Conservation (phyloP, 148 eudicot species). For the Rhododendron kiyosumense region DNA sequence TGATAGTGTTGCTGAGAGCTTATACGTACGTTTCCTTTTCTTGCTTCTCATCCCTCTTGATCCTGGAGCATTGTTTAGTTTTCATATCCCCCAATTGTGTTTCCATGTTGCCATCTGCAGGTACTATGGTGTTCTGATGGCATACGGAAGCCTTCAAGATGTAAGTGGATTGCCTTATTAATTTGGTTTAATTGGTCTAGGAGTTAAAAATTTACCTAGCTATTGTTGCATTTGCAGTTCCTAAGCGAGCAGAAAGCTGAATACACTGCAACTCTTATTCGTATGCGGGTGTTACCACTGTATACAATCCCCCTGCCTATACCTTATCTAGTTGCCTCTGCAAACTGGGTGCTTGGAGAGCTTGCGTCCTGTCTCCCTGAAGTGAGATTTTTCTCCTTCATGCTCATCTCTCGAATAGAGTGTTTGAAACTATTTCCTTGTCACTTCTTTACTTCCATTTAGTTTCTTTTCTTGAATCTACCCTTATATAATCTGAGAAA, state of each 20-base stretch:
- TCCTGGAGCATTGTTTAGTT: neutral
- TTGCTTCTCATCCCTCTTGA: neutral
- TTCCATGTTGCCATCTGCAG: constrained; percentile 32
- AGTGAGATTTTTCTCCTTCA: constrained; percentile 33
- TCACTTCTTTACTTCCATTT: neutral
- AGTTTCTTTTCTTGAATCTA: neutral
- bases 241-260: constrained; percentile 57
- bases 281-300: constrained; percentile 53
- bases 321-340: constrained; percentile 65
- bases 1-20: neutral
- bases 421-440: neutral
- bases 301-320: constrained; percentile 34
- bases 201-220: constrained; percentile 2
- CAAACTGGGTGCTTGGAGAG: constrained; percentile 87
- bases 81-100: neutral
- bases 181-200: neutral
- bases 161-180: constrained; percentile 37
- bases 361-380: constrained; percentile 66
- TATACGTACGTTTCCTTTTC: neutral
- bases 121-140: constrained; percentile 72
- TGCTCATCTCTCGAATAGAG: neutral
- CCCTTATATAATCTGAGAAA: neutral
- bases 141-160: constrained; percentile 72
- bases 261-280: constrained; percentile 40
- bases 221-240: constrained; percentile 36